Evolutionary conservation across 2,329 filamentous ascomycete species (phyloP), one percentile per base, ranked within the genome.

Genomic region (Calonectria fujianensis): DNA sequence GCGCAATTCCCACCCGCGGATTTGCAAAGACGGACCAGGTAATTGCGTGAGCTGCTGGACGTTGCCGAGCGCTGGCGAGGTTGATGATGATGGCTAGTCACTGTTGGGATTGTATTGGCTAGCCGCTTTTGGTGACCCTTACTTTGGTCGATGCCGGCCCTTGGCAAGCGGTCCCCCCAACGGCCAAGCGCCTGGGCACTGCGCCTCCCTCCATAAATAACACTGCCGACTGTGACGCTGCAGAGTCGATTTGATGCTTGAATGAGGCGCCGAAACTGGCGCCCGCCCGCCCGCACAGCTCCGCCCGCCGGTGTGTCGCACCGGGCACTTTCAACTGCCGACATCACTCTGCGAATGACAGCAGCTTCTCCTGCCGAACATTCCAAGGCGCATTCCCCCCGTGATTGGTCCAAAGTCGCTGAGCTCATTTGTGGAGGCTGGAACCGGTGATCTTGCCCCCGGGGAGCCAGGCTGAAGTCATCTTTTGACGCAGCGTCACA

Each of bases 131-230:
- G 2, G 13, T 41, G 31, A 18, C 45, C 57, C 39, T 27, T 18
- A 41, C 41, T 61, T 63, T 41, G 11, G 16, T 14, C 24, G 16
- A 14, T 2, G 14, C 24, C 9, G 20, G 57, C 27, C 24, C 37
- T 18, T 18, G 57, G 57, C n/a, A 61, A 2, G 35, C 13, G 32
- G 32, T 24, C 18, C n/a, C 11, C 35, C n/a, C 35, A 59, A 13
- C 37, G n/a, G 16, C 35, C 31, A 41, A 11, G 57, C 57, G 57
- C 24, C 57, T 20, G 11, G 13, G 2, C 9, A 20, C 57, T 63
- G 57, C 57, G 57, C 57, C 57, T 24, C 57, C 6, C 4, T 37
- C 54, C 54, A 59, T 59, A 59, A 63, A 63, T 41, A 63, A 39
- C 37, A 63, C 35, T 63, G 57, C 57, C 57, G 35, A 13, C 16